phyloP scores from a whole-genome alignment of 495 filamentous ascomycete species.

The Neurospora tetrasperma region DNA sequence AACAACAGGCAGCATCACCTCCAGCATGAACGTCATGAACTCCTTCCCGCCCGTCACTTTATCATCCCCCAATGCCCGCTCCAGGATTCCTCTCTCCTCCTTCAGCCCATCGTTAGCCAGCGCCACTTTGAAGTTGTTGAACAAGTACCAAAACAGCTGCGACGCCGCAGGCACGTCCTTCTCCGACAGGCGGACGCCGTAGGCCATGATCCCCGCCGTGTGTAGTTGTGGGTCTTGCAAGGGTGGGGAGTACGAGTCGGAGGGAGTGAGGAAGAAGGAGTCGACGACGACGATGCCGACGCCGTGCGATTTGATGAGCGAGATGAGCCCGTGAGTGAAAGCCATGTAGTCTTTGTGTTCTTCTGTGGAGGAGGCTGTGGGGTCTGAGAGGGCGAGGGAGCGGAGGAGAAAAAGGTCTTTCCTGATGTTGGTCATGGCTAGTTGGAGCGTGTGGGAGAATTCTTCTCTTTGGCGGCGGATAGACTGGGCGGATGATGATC shows the following conservation, averaged over 20 bases:
- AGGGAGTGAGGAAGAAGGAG: constrained; percentile 38
- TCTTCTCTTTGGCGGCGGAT: constrained; percentile 19
- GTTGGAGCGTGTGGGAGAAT: constrained; percentile 26
- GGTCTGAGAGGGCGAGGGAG: constrained; percentile 1
- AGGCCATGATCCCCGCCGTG: constrained; percentile 37
- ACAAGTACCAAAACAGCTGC: constrained; percentile 42
- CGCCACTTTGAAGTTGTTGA: constrained; percentile 40
- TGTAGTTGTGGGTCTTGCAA: constrained; percentile 40
- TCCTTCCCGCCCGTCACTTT: constrained; percentile 15
- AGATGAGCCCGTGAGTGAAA: constrained; percentile 35
- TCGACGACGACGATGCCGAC: constrained; percentile 34
- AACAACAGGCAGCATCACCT: constrained; percentile 33
- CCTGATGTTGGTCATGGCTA: constrained; percentile 40
- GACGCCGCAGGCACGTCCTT: constrained; percentile 28
- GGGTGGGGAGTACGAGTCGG: constrained; percentile 37
- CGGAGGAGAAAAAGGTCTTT: constrained; percentile 28
- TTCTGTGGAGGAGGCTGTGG: background rate
- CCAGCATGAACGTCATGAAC: constrained; percentile 33
- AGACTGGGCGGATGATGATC: constrained; percentile 3
- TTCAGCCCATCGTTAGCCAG: constrained; percentile 29
- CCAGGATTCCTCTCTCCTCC: constrained; percentile 29
- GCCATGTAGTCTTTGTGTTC: constrained; percentile 32
- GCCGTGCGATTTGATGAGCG: constrained; percentile 36
- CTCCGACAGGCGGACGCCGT: constrained; percentile 35
- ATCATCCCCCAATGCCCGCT: background rate